Conservation (phyloP, 2,329 filamentous ascomycete genomes). For the Grosmannia huntii region DNA sequence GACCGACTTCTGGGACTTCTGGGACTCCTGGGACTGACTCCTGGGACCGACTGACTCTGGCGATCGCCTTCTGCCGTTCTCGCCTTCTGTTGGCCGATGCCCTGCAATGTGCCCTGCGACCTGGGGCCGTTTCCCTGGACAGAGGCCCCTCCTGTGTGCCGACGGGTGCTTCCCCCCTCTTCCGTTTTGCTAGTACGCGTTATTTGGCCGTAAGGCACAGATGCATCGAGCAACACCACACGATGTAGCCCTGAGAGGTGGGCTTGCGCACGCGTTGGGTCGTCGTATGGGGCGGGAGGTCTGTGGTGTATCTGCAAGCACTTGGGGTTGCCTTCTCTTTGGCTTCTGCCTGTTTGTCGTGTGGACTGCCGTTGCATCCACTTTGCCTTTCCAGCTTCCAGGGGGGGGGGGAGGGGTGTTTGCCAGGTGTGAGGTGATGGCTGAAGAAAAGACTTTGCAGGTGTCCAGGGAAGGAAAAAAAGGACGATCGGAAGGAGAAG, state of each 20-base stretch:
- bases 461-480: background rate
- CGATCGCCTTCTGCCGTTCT: background rate
- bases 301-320: background rate
- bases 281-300: background rate
- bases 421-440: background rate
- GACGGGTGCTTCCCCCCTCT: background rate
- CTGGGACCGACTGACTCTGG: too few species aligned
- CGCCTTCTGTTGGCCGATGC: background rate
- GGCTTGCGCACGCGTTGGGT: background rate
- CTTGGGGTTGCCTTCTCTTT: background rate
- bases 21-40: too few species aligned
- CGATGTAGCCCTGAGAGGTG: constrained; percentile 1
- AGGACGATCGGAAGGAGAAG: background rate
- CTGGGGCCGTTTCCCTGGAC: background rate
- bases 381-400: background rate
- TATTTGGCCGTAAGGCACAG: background rate
- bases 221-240: background rate
- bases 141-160: too few species aligned
- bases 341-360: constrained; percentile 3
- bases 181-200: background rate
- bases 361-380: background rate
- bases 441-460: background rate
- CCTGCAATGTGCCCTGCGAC: background rate
- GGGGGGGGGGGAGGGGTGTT: background rate
- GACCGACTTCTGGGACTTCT: too few species aligned